Base-by-base conservation (phyloP, 73 alveolate genomes). In the Breviolum minutum region DNA sequence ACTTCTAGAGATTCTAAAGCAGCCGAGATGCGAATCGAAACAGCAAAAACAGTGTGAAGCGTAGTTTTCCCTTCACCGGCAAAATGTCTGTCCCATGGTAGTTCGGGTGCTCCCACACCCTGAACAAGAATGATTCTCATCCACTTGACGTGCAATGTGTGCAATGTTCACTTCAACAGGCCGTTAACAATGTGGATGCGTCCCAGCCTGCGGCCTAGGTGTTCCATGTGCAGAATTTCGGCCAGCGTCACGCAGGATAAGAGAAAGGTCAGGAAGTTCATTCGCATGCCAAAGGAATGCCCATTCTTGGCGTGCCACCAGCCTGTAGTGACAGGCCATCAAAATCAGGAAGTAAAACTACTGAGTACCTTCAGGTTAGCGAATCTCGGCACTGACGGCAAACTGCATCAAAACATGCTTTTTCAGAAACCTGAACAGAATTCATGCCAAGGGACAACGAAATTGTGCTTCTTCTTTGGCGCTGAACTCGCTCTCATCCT, bases 181-280 rank as follows among this genome's bases (percentile, higher is more conserved):
- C 22, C 87, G 63, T 7, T 79, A 63, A n/a, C 27, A 79, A 22
- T 27, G 19, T 6, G 71, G 12, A 20, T 76, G 12, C 1, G 24
- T 20, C 64, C 8, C 70, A 10, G 98, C 98, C 98, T 92, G 98
- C n/a, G n/a, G n/a, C n/a, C n/a, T n/a, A 92, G 60, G 68, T 92
- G 89, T 80, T 92, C 98, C 98, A 92, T 92, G 90, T 92, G 98
- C 12, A 92, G 19, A 26, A 92, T 62, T 76, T 92, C 98, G 2
- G 68, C 90, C 80, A 92, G 80, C 60, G 98, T 73, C 70, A 80
- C 74, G 10, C 60, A 12, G 26, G 98, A 80, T 63, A 92, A n/a
- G 27, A 92, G 14, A 54, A 92, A 80, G 60, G 98, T 92, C 64
- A 92, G 90, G 98, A 92, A 73, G 86, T 76, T 92, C 98, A 80